phyloP scores from a whole-genome alignment of 345 rosid genomes.

The Melastoma malabathricum region DNA sequence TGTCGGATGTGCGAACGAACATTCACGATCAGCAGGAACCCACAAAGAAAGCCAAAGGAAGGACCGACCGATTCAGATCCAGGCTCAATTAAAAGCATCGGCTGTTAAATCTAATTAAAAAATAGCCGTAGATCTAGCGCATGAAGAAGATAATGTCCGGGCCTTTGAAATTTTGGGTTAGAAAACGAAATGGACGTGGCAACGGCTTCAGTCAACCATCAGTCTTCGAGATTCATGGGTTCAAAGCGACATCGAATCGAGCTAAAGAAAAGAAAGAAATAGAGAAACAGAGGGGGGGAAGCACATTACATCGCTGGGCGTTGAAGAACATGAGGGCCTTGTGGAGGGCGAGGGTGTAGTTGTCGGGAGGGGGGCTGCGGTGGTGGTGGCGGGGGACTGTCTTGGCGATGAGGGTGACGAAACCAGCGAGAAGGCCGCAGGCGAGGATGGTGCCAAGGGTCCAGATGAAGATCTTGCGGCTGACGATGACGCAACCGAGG shows the following conservation, averaged over 20 bases:
- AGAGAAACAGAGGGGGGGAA: not conserved
- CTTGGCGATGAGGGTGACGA: constrained; percentile 68
- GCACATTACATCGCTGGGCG: constrained; percentile 60
- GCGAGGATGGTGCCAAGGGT: constrained; percentile 56
- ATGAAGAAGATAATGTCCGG: no score
- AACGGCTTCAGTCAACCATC: no score
- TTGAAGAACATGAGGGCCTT: constrained; percentile 99
- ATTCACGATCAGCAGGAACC: no score
- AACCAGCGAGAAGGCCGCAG: constrained; percentile 51
- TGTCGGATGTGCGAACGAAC: no score
- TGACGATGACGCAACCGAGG: constrained; percentile 89
- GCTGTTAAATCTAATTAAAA: no score
- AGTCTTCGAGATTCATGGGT: no score
- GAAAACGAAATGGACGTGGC: no score
- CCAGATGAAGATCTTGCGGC: constrained; percentile 95
- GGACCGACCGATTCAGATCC: no score
- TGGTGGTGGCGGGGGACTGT: constrained; percentile 70
- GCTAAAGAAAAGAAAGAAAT: not conserved
- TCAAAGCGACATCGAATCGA: not conserved
- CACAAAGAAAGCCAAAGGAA: no score
- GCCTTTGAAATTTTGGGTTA: no score
- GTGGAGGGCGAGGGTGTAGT: constrained; percentile 79
- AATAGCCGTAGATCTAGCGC: no score
- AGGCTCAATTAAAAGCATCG: no score
- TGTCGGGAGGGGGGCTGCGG: constrained; percentile 46